These are phyloP conservation scores for Didymosphaeria variabile DNA, from an alignment of 2,329 filamentous ascomycete genomes.

Conservation along the genomic window DNA sequence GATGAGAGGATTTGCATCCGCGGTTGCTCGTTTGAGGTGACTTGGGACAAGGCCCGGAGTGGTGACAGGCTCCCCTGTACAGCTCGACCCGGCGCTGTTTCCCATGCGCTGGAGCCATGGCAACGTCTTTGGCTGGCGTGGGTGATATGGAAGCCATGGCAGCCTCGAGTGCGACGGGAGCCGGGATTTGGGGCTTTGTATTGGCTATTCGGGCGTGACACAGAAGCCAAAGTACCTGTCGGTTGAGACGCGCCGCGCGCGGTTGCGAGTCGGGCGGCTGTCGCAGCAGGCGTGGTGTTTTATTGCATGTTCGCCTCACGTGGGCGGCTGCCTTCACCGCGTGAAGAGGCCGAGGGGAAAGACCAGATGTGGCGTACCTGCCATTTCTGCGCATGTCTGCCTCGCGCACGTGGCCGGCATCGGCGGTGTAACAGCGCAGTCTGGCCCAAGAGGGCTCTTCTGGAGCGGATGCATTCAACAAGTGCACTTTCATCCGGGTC, in stretches of 20 bases:
- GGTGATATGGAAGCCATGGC: background rate
- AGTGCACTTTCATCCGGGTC: background rate
- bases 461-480: background rate
- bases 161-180: background rate
- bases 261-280: background rate
- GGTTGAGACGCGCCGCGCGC: background rate
- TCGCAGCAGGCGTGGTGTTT: background rate
- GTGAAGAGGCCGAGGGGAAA: background rate
- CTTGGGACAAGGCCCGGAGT: conserved; percentile 36
- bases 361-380: background rate
- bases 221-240: too few species aligned
- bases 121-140: background rate
- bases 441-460: background rate
- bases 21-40: conserved; percentile 32
- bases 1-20: conserved; percentile 32
- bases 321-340: background rate
- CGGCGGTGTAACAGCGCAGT: background rate
- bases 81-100: background rate
- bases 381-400: background rate
- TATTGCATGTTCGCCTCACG: background rate
- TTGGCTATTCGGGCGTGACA: background rate
- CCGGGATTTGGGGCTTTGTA: background rate
- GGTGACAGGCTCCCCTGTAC: conserved; percentile 31
- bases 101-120: background rate
- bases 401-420: background rate